phyloP scores from a whole-genome alignment of 495 filamentous ascomycete genomes.

The Trichoderma virens region DNA sequence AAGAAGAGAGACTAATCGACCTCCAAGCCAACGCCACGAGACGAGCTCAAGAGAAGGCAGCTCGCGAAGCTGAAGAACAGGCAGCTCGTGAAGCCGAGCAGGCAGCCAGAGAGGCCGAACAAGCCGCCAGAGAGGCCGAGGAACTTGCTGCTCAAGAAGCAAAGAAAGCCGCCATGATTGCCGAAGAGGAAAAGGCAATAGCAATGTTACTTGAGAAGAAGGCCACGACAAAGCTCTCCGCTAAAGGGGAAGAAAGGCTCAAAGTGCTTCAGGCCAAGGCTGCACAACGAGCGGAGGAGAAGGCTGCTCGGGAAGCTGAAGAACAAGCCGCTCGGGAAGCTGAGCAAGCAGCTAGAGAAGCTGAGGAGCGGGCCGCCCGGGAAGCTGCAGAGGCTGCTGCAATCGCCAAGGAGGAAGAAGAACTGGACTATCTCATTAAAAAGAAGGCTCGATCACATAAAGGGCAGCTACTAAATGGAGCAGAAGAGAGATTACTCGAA shows the following conservation, averaged over 20 bases:
- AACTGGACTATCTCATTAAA: neutral
- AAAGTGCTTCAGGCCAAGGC: neutral
- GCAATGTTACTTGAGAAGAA: neutral
- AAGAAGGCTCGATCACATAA: slow-evolving; percentile 10
- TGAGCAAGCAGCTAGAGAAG: neutral
- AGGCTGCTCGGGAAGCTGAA: slow-evolving; percentile 17
- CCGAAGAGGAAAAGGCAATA: neutral
- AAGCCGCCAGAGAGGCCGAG: slow-evolving; percentile 11
- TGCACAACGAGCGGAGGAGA: neutral
- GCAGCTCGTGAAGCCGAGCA: slow-evolving; percentile 12
- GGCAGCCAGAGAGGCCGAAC: slow-evolving; percentile 1
- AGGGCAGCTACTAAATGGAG: slow-evolving; percentile 23
- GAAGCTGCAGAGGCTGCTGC: neutral
- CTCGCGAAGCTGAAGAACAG: slow-evolving; percentile 17
- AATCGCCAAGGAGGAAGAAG: slow-evolving; percentile 10
- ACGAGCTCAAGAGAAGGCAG: slow-evolving; percentile 9
- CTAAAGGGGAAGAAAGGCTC: neutral
- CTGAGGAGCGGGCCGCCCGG: slow-evolving; percentile 11
- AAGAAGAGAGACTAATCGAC: neutral
- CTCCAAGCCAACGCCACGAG: neutral
- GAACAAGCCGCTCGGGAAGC: slow-evolving; percentile 14
- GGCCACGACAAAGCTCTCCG: neutral
- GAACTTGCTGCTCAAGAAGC: slow-evolving; percentile 6
- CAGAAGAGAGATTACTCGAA: slow-evolving; percentile 28
- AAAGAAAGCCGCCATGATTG: neutral